These are phyloP conservation scores for Colletotrichum sp. DNA, from an alignment of 2,329 filamentous ascomycete species.

Conservation along the genomic window DNA sequence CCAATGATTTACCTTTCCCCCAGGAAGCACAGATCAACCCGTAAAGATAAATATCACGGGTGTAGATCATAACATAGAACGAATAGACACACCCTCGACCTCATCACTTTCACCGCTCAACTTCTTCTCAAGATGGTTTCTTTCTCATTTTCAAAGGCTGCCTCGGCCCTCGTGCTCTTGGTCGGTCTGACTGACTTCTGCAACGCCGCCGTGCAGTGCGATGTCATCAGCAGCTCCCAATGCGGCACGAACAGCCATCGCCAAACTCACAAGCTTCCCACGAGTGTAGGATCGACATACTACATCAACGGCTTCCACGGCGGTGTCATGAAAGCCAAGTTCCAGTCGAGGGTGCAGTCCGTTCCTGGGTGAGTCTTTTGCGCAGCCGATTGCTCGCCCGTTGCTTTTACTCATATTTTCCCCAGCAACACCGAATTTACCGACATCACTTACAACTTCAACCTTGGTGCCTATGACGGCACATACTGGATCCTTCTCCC, in stretches of 20 bases:
- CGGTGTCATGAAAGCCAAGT: neutral
- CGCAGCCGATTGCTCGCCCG: neutral
- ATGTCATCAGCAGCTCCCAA: neutral
- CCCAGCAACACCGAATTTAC: neutral
- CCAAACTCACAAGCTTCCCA: neutral
- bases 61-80: neutral
- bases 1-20: neutral
- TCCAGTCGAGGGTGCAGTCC: neutral
- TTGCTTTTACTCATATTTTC: neutral
- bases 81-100: neutral
- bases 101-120: neutral
- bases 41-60: neutral
- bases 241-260: neutral
- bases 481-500: neutral
- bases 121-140: neutral
- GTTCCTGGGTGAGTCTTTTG: neutral
- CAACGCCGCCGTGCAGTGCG: neutral
- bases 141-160: neutral
- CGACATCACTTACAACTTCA: neutral
- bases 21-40: neutral
- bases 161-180: neutral
- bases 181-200: neutral
- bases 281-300: neutral
- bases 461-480: neutral
- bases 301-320: neutral